phyloP scores from a whole-genome alignment of 768 basidiomycete genomes.

The Mycena belliarum region DNA sequence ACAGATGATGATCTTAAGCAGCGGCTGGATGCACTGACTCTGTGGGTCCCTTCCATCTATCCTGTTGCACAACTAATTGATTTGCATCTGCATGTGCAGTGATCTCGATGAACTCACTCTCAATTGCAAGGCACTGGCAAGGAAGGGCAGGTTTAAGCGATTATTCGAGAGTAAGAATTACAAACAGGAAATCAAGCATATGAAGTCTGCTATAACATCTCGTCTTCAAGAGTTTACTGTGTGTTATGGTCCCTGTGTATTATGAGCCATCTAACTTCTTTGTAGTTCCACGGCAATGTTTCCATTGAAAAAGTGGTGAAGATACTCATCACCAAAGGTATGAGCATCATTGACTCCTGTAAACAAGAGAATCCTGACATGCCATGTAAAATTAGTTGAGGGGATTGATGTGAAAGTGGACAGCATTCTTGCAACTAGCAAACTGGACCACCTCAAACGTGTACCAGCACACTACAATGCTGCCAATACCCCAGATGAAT shows the following conservation, averaged over 20 bases:
- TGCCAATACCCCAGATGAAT: background rate
- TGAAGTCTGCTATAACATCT: background rate
- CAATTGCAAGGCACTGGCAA: background rate
- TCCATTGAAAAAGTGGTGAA: background rate
- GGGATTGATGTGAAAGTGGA: background rate
- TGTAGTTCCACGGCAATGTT: background rate
- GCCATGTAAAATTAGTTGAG: background rate
- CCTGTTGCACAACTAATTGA: too few species aligned
- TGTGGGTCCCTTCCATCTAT: too few species aligned
- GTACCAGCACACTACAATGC: background rate
- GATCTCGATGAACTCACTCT: background rate
- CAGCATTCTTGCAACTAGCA: too few species aligned
- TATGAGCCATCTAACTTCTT: background rate
- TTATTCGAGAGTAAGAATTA: background rate
- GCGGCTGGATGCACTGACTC: background rate
- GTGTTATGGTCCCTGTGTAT: background rate
- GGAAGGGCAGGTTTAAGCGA: background rate
- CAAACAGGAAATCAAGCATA: background rate
- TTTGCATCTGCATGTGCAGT: too few species aligned
- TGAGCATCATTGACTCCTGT: background rate
- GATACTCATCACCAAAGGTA: too few species aligned
- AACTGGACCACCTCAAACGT: background rate
- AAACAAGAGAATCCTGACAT: background rate
- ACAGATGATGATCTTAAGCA: background rate
- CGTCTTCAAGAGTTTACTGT: background rate